Evolutionary conservation across 2,329 filamentous ascomycete genomes (phyloP).

Genomic region (Aureobasidium sp.): DNA sequence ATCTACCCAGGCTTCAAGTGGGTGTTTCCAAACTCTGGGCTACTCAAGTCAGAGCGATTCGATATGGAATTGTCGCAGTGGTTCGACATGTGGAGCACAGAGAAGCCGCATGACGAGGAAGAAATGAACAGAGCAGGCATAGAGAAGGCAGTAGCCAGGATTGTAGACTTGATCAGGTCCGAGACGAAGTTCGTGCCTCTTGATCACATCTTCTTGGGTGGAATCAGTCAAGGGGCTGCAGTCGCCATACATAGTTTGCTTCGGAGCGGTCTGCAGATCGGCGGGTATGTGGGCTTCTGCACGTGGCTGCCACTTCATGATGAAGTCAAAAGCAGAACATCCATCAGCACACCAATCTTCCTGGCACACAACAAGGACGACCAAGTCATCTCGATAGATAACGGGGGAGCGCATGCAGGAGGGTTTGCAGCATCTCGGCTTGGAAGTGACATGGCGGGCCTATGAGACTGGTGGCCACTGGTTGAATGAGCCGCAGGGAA

Average conservation of each 20-base stretch:
- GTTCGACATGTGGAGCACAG: conserved; percentile 29
- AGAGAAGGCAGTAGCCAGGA: background rate
- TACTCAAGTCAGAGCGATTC: conserved; percentile 19
- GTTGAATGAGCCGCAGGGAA: conserved; percentile 18
- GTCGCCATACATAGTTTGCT: conserved; percentile 2
- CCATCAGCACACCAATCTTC: conserved; percentile 17
- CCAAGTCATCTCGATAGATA: conserved; percentile 14
- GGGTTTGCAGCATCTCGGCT: conserved; percentile 12
- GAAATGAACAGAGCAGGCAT: conserved; percentile 3
- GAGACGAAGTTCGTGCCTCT: background rate
- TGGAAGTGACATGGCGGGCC: conserved; percentile 15
- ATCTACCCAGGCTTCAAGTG: conserved; percentile 28
- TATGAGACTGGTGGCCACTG: conserved; percentile 19
- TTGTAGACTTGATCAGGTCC: background rate
- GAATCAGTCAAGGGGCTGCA: conserved; percentile 11
- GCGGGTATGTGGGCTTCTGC: conserved; percentile 8
- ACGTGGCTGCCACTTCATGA: conserved; percentile 6
- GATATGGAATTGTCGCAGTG: conserved; percentile 26
- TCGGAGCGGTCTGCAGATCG: background rate
- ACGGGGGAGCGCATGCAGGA: conserved; percentile 13
- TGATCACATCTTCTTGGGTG: conserved; percentile 6
- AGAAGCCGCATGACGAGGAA: conserved; percentile 20
- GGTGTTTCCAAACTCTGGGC: conserved; percentile 27
- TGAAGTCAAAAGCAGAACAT: background rate
- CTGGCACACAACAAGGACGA: conserved; percentile 17